Evolutionary conservation across 164 flowering plant species (phyloP), one percentile per base, ranked within the genome.

Genomic region (Aristolochia contorta): DNA sequence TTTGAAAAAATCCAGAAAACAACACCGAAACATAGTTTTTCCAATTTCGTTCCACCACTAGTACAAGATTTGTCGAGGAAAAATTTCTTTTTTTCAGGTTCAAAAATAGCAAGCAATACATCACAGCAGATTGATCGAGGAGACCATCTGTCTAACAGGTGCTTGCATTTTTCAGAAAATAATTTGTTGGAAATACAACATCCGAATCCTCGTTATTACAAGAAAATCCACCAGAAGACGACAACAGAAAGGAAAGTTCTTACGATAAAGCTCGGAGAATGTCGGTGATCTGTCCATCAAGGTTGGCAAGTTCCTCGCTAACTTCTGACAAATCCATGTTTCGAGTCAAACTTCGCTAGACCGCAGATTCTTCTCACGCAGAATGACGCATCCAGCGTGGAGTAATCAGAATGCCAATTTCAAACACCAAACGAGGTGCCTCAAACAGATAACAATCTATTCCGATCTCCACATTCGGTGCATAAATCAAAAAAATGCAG

Each of bases 191-290:
- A 4, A 48, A 48, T 48, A n/a, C 2, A 50, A 1, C 22, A 50
- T 50, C 2, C 20, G 12, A 19, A 50, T 19, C 22, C 9, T 7
- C 20, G 19, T 50, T 50, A 19, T n/a, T n/a, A 16, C 7, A 6
- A 19, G 22, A 12, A n/a, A 13, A 24, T 21, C 30, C 30, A 54
- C 57, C 30, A 23, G 22, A 25, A 7, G 57, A 54, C 24, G 16
- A 24, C 10, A 54, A 23, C 8, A 9, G 24, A 21, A 20, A 2
- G 27, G 23, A 15, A 41, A 54, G 65, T 47, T 32, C 94, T 81
- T 78, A 92, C 98, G 96, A 87, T 41, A 92, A 74, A 57, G 95
- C 87, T 33, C 98, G 89, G 47, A 91, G 82, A 32, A 87, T 76
- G 65, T 92, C 98, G 32, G 63, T 56, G 76, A 89, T 87, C 65